Conservation (phyloP, 257 asterid species). For the Gynochthodes officinalis region DNA sequence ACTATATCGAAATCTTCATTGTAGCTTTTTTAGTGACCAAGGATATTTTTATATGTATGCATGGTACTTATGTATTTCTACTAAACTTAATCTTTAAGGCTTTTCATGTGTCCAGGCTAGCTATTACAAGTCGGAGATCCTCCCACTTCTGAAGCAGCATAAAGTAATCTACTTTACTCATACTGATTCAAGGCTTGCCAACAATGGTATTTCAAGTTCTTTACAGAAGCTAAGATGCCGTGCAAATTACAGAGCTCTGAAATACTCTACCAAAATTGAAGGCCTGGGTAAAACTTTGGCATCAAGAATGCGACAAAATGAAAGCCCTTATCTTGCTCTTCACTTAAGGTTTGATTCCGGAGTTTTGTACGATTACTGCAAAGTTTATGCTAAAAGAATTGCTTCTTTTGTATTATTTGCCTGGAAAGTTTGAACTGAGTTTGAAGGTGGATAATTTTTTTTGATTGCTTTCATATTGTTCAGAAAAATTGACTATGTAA, state of each 20-base stretch:
- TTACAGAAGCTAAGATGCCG: constrained; percentile 93
- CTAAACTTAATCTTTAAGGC: not conserved
- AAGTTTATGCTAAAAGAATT: constrained; percentile 6
- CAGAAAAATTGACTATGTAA: not conserved
- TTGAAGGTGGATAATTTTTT: not conserved
- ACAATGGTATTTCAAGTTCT: constrained; percentile 68
- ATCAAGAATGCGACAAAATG: constrained; percentile 66
- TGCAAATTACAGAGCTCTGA: constrained; percentile 80
- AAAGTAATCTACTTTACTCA: constrained; percentile 87
- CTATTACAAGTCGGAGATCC: constrained; percentile 79
- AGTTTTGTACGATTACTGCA: not conserved
- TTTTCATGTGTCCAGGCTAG: constrained; percentile 45
- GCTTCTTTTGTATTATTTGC: not conserved
- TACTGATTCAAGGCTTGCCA: constrained; percentile 95
- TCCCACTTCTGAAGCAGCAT: constrained; percentile 87
- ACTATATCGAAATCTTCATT: not conserved
- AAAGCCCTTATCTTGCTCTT: constrained; percentile 81
- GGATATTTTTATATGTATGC: constrained; percentile 1
- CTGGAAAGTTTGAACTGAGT: not conserved
- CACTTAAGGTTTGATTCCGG: constrained; percentile 69
- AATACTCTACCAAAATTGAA: constrained; percentile 77
- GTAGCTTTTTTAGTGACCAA: not conserved
- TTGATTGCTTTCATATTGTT: not conserved
- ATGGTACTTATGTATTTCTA: constrained; percentile 7
- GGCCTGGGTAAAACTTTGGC: constrained; percentile 65